These are phyloP conservation scores for Papiliotrema laurentii DNA, from an alignment of 1,284 basidiomycete genomes.

Conservation along the genomic window DNA sequence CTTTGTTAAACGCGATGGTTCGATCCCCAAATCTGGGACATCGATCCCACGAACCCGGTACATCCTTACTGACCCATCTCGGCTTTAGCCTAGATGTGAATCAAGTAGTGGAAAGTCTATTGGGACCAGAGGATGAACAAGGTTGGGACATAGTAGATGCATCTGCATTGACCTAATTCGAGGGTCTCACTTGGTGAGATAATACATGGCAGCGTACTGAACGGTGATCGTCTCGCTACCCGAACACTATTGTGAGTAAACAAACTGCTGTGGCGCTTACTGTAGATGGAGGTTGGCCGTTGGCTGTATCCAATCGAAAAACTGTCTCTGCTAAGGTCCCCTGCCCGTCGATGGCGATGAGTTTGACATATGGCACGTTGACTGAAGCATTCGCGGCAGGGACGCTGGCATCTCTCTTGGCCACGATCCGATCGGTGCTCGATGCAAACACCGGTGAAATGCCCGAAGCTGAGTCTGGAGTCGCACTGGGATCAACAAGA, in stretches of 20 bases:
- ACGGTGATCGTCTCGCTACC: conserved; percentile 50
- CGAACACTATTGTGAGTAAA: conserved; percentile 46
- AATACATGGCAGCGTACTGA: conserved; percentile 57
- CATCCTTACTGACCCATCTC: conserved; percentile 19
- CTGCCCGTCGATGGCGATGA: conserved; percentile 48
- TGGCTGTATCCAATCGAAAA: conserved; percentile 57
- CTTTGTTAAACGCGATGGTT: conserved; percentile 20
- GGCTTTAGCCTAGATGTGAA: conserved; percentile 39
- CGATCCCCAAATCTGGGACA: conserved; percentile 25
- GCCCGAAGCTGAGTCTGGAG: conserved; percentile 6
- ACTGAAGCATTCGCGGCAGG: conserved; percentile 31
- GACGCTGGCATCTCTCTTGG: conserved; percentile 17
- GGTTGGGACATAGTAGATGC: conserved; percentile 39
- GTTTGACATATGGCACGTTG: conserved; percentile 59
- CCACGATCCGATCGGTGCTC: conserved; percentile 41
- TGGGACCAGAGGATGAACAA: conserved; percentile 27
- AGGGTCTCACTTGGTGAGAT: conserved; percentile 32
- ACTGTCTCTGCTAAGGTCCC: conserved; percentile 56
- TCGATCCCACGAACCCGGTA: conserved; percentile 36
- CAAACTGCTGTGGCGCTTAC: conserved; percentile 41
- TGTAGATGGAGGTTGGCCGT: conserved; percentile 60
- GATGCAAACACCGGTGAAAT: conserved; percentile 27
- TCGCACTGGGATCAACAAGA: neutral
- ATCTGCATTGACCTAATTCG: neutral
- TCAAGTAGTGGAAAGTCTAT: conserved; percentile 30